Evolutionary conservation across 2,329 filamentous ascomycete species (phyloP).

Genomic region (Ceratocystis cubensis): DNA sequence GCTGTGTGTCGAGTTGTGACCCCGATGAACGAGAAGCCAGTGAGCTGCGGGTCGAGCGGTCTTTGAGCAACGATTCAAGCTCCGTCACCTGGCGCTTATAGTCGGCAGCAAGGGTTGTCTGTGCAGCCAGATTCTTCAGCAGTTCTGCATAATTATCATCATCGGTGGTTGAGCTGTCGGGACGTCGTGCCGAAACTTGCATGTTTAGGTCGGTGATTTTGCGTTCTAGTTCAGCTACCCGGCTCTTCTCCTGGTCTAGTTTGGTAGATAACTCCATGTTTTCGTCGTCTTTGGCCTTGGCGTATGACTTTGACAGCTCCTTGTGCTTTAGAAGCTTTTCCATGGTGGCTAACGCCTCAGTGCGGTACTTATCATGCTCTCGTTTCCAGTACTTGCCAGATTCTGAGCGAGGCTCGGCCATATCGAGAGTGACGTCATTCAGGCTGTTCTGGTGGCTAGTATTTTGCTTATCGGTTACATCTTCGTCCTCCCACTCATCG

Average conservation of each 20-base stretch:
- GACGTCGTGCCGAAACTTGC: constrained; percentile 20
- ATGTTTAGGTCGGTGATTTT: constrained; percentile 48
- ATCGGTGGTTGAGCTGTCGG: constrained; percentile 17
- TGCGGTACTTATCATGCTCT: constrained; percentile 61
- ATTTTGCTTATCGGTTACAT: constrained; percentile 25
- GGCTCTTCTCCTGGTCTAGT: constrained; percentile 55
- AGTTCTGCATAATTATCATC: constrained; percentile 37
- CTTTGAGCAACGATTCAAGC: constrained; percentile 40
- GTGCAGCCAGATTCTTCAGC: constrained; percentile 42
- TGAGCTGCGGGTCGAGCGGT: constrained; percentile 30
- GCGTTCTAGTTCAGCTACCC: constrained; percentile 49
- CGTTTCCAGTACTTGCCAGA: constrained; percentile 72
- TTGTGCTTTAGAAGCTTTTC: constrained; percentile 69
- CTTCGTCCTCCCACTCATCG: constrained; percentile 44
- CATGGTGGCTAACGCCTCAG: constrained; percentile 60
- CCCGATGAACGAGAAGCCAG: constrained; percentile 40
- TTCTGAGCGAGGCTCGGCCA: constrained; percentile 60
- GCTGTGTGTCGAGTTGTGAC: constrained; percentile 40
- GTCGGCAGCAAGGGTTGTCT: constrained; percentile 44
- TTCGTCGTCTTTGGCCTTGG: constrained; percentile 63
- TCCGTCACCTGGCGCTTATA: constrained; percentile 49
- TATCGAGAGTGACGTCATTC: constrained; percentile 54
- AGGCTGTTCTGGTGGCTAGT: constrained; percentile 30
- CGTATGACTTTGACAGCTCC: constrained; percentile 65
- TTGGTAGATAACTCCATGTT: constrained; percentile 52